Evolutionary conservation across 179 eudicot species (phyloP), one percentile per base, ranked within the genome.

Genomic region (Spinacia oleracea): DNA sequence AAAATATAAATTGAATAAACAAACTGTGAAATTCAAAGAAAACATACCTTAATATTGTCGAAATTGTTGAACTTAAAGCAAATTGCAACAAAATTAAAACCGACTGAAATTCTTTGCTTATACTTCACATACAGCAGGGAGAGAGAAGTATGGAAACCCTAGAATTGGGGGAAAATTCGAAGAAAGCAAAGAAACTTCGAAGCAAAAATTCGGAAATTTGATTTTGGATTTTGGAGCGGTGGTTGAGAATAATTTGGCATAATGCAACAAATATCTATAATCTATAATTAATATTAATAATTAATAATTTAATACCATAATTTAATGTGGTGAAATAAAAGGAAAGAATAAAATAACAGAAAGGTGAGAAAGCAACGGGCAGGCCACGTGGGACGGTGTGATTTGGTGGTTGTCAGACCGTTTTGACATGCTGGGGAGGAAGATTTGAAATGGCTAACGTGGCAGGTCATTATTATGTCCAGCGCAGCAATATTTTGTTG

Each of bases 121-220:
- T 25, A 64, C 81, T 79, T 51, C 81, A 73, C 64, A 72, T 46
- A 45, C 66, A 60, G 8, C 11, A 48, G 46, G 34, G 10, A 45
- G 25, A 48, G 45, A 46, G n/a, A n/a, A 34, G 80, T n/a, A n/a
- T 46, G 4, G 72, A 72, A 78, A 78, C 77, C 81, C 81, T 62
- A 64, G n/a, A 79, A 77, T 58, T 29, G 45, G 53, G 53, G 80
- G 38, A 14, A 48, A 68, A 38, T 53, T 14, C 9, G 40, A 45
- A 7, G 51, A 78, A 32, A 45, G 38, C 50, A 50, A 32, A 45
- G n/a, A 40, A 38, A 70, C 38, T 32, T 15, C 16, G 20, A 78
- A 63, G 48, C 71, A 73, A 9, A 48, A 38, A 42, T 51, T 42
- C 14, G 34, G 4, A 11, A 58, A 42, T 42, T 40, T 70, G 31